Evolutionary conservation across 805 yeast genomes (phyloP).

Genomic region (Metschnikowia gelsemii): DNA sequence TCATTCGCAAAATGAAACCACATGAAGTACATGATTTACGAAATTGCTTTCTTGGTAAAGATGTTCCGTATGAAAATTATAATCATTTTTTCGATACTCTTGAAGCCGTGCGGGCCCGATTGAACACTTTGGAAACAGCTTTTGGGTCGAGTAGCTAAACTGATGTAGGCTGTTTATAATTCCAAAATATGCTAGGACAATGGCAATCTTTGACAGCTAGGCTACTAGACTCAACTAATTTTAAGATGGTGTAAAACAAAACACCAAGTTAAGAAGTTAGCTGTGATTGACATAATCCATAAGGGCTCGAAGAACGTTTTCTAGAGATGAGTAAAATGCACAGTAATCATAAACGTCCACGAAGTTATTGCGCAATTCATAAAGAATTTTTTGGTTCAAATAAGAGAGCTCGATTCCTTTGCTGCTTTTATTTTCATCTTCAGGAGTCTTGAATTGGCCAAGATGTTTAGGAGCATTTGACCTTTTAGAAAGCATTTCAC

Average conservation of each 20-base stretch:
- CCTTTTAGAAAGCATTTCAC: too few species aligned
- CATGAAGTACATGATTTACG: not conserved
- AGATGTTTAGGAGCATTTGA: constrained; percentile 9
- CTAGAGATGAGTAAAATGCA: constrained; percentile 43
- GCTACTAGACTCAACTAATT: too few species aligned
- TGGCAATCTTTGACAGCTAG: too few species aligned
- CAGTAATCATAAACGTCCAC: constrained; percentile 47
- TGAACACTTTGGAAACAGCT: not conserved
- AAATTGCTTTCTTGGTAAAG: not conserved
- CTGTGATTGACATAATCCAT: constrained; percentile 36
- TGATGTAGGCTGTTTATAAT: not conserved
- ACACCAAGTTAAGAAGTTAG: too few species aligned
- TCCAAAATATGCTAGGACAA: too few species aligned
- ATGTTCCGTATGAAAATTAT: not conserved
- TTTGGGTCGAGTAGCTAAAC: too few species aligned
- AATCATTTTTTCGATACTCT: not conserved
- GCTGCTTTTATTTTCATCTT: constrained; percentile 1
- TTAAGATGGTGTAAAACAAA: too few species aligned
- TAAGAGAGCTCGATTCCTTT: constrained; percentile 30
- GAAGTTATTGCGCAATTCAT: constrained; percentile 42
- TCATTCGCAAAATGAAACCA: not conserved
- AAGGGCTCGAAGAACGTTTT: constrained; percentile 38
- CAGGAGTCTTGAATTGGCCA: not conserved
- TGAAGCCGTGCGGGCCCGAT: constrained; percentile 1
- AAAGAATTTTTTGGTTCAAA: constrained; percentile 38